A percentile compares a stretch with the other conserved stretches of the same genome.
These are phyloP conservation scores for Colletotrichum caudatum DNA, from an alignment of 2,329 filamentous ascomycete genomes.

Conservation along the genomic window DNA sequence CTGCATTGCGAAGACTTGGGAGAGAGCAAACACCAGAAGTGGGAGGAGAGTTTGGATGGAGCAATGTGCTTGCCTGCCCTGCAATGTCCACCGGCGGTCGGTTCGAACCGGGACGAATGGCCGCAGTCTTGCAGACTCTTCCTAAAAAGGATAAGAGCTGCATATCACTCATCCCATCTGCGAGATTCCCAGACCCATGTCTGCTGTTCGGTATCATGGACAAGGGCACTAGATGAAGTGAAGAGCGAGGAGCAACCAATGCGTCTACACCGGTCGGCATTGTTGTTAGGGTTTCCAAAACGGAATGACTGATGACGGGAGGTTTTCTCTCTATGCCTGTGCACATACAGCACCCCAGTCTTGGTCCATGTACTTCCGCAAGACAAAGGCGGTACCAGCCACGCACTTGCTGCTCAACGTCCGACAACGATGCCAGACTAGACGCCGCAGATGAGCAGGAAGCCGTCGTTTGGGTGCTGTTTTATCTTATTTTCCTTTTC, in stretches of 20 bases:
- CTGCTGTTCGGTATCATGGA: conserved; percentile 29
- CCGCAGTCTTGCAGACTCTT: conserved; percentile 43
- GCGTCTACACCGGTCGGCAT: not conserved
- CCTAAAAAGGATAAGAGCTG: conserved; percentile 38
- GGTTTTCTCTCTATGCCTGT: not conserved
- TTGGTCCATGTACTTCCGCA: not conserved
- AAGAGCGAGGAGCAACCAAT: conserved; percentile 14
- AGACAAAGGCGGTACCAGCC: not conserved
- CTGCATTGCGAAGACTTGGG: conserved; percentile 1
- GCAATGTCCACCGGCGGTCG: conserved; percentile 29
- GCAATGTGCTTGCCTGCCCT: conserved; percentile 23
- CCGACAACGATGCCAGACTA: not conserved
- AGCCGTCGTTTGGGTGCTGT: not conserved
- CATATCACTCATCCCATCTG: conserved; percentile 24
- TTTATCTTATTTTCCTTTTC: not conserved
- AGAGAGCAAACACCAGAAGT: conserved; percentile 20
- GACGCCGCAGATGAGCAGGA: not conserved
- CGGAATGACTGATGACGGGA: conserved; percentile 18
- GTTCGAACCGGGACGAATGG: conserved; percentile 28
- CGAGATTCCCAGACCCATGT: conserved; percentile 32
- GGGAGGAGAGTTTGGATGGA: conserved; percentile 26
- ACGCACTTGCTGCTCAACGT: conserved; percentile 2
- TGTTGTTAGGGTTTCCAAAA: conserved; percentile 19
- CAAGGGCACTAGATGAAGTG: conserved; percentile 18
- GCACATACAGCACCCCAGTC: not conserved